These are phyloP conservation scores for Copromyces sp. DNA, from an alignment of 495 filamentous ascomycete genomes.

Conservation along the genomic window DNA sequence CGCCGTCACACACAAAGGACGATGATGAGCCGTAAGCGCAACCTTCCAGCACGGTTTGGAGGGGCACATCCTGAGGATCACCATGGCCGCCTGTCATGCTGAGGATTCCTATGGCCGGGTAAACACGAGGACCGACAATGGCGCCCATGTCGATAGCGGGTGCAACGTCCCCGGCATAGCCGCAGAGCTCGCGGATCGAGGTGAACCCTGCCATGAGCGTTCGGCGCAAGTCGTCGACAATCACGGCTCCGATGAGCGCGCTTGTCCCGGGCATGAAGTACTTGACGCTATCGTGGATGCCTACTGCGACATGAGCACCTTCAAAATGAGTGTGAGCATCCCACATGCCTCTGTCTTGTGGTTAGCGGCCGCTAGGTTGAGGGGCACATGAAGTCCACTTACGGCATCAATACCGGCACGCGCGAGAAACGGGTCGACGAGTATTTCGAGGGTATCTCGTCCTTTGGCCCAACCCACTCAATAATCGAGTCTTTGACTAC, in stretches of 20 bases:
- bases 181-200: constrained; percentile 41
- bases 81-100: constrained; percentile 42
- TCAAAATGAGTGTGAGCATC: constrained; percentile 41
- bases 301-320: constrained; percentile 6
- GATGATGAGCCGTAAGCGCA: constrained; percentile 4
- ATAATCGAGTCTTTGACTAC: constrained; percentile 34
- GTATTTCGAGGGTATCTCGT: constrained; percentile 27
- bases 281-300: constrained; percentile 1
- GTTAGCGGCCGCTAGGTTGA: neutral
- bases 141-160: constrained; percentile 35
- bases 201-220: constrained; percentile 42
- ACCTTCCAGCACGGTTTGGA: constrained; percentile 23
- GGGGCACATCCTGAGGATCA: constrained; percentile 31
- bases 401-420: constrained; percentile 39
- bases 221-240: constrained; percentile 11
- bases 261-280: constrained; percentile 2
- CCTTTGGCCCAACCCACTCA: constrained; percentile 30
- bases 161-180: constrained; percentile 32
- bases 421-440: constrained; percentile 3
- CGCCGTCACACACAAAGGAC: constrained; percentile 31
- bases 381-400: constrained; percentile 37
- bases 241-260: constrained; percentile 4
- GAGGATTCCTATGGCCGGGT: constrained; percentile 29
- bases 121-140: constrained; percentile 40
- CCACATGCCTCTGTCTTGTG: constrained; percentile 32